Evolutionary conservation across 2,329 filamentous ascomycete species (phyloP).

Genomic region (Gnomoniopsis smithogilvyi): DNA sequence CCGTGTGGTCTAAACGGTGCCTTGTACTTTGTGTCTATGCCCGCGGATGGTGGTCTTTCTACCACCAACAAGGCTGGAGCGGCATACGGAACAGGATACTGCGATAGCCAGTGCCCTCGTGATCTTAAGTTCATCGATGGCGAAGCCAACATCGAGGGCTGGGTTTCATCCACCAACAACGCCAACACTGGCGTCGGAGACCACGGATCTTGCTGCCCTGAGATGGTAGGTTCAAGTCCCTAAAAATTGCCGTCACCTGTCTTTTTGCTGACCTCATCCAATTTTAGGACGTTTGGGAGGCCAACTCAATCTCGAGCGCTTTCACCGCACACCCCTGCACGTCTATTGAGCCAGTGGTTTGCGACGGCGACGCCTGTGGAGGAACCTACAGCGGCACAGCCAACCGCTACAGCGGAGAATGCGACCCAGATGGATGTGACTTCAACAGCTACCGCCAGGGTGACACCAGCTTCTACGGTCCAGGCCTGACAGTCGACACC

Average conservation of each 20-base stretch:
- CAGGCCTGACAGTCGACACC: constrained; percentile 55
- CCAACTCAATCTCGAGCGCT: constrained; percentile 62
- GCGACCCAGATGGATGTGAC: constrained; percentile 68
- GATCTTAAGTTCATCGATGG: constrained; percentile 58
- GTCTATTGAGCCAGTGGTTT: constrained; percentile 45
- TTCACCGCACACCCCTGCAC: constrained; percentile 65
- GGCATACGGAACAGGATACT: constrained; percentile 59
- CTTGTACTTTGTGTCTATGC: constrained; percentile 64
- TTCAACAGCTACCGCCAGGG: constrained; percentile 69
- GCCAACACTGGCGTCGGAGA: constrained; percentile 50
- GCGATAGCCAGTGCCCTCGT: constrained; percentile 50
- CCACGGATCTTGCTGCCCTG: constrained; percentile 57
- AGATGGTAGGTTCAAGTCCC: constrained; percentile 42
- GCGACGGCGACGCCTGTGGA: constrained; percentile 48
- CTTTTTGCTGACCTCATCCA: background rate
- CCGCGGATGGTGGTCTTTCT: constrained; percentile 50
- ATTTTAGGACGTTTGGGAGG: constrained; percentile 46
- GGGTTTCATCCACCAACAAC: constrained; percentile 49
- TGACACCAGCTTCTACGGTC: constrained; percentile 60
- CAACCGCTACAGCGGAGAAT: constrained; percentile 58
- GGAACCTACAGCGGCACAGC: constrained; percentile 41
- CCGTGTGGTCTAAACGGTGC: constrained; percentile 71
- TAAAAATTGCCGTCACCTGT: constrained; percentile 18
- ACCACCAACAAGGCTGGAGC: constrained; percentile 51
- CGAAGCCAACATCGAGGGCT: constrained; percentile 50